Evolutionary conservation across 352 stramenopile species (phyloP), one percentile per base, ranked within the genome.

Genomic region (Phytophthora litchii): DNA sequence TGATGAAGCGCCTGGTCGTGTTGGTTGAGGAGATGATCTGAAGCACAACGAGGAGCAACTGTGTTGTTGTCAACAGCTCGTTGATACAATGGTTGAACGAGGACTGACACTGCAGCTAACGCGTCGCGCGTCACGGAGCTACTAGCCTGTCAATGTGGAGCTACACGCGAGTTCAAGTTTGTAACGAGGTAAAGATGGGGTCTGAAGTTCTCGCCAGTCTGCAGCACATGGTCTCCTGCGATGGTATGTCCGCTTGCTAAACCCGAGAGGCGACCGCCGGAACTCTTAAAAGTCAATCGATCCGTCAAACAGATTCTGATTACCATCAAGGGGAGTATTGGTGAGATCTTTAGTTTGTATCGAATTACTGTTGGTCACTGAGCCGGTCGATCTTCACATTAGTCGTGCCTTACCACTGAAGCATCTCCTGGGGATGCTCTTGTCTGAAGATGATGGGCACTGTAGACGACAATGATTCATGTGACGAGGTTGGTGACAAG

Each of bases 401-500:
- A 48, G 35, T 45, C 34, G 29, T 34, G 10, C 1, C 29, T 20
- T 32, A 17, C 43, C 19, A 23, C 14, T 10, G 11, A 35, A 41
- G 41, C 31, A 38, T 60, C 43, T 20, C 42, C 17, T 0, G 42
- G 29, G 23, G 42, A 61, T 61, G 53, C 42, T 61, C 17, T 56
- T 27, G 32, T 49, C 38, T 59, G 56, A 52, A 53, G 49, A 54
- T 44, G 55, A 64, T 64, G 55, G 37, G 46, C 29, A 29, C 4
- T 57, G 57, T 65, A 60, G 57, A 60, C 57, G 57, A 65, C 32
- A 51, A 56, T 32, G 27, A 38, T 50, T 27, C 37, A 54, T 65
- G 57, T 32, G 57, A 60, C 49, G 57, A 47, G 49, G 32, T 31
- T 42, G 23, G 23, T 27, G 23, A 27, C 11, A 50, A 36, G 8